Evolutionary conservation across 805 yeast species (phyloP).

Genomic region (Lachancea nothofagi): DNA sequence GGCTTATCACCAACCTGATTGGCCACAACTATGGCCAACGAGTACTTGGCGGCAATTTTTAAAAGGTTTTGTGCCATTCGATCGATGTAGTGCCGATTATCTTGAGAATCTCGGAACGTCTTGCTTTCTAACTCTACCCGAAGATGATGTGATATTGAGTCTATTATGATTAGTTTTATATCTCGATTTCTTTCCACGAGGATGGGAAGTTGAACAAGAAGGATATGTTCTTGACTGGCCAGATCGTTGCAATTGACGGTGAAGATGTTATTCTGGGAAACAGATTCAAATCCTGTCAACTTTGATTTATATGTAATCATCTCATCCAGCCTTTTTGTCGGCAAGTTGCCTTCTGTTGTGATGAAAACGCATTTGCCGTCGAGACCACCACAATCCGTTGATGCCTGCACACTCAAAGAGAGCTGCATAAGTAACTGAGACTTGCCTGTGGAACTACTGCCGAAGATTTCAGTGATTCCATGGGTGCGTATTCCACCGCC

Average conservation of each 20-base stretch:
- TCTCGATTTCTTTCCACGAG: slow-evolving; percentile 37
- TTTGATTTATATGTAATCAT: slow-evolving; percentile 35
- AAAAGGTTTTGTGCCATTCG: slow-evolving; percentile 45
- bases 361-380: slow-evolving; percentile 57
- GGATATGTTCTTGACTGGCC: slow-evolving; percentile 67
- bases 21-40: slow-evolving; percentile 60
- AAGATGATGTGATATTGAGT: slow-evolving; percentile 79
- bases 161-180: slow-evolving; percentile 61
- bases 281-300: slow-evolving; percentile 20
- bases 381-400: slow-evolving; percentile 43
- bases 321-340: slow-evolving; percentile 57
- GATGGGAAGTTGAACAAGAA: slow-evolving; percentile 63
- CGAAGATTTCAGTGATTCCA: slow-evolving; percentile 67
- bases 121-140: slow-evolving; percentile 51
- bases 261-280: slow-evolving; percentile 39
- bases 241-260: slow-evolving; percentile 60
- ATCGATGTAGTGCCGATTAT: slow-evolving; percentile 40
- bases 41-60: slow-evolving; percentile 40
- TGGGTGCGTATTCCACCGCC: slow-evolving; percentile 55
- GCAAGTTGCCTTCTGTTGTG: slow-evolving; percentile 70
- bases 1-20: slow-evolving; percentile 74
- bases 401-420: slow-evolving; percentile 52
- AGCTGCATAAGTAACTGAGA: slow-evolving; percentile 72
- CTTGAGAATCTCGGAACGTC: slow-evolving; percentile 33
- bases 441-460: slow-evolving; percentile 83